phyloP scores from a whole-genome alignment of 352 stramenopile species.

The Globisporangium heterothallicum region DNA sequence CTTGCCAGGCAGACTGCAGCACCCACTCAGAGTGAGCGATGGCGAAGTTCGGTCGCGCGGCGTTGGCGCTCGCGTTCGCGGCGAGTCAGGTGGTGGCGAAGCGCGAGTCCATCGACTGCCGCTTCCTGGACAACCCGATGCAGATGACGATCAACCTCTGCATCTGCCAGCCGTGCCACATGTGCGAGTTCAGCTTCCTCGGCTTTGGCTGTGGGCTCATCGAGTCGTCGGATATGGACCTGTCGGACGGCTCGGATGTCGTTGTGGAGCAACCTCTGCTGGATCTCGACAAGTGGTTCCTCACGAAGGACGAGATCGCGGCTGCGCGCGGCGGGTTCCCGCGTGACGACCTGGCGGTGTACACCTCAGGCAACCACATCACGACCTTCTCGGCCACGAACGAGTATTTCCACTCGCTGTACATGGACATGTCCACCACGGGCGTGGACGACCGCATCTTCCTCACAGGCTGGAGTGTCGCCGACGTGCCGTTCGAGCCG shows the following conservation, averaged over 20 bases:
- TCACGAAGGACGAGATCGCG: conserved; percentile 50
- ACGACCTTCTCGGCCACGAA: conserved; percentile 33
- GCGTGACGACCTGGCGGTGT: conserved; percentile 35
- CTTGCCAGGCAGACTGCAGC: background rate
- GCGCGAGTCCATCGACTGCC: conserved; percentile 14
- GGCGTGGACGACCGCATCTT: conserved; percentile 35
- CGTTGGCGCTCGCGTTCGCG: conserved; percentile 3
- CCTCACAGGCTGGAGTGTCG: conserved; percentile 52
- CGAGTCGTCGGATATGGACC: conserved; percentile 8
- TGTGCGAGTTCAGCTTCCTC: conserved; percentile 27
- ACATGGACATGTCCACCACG: conserved; percentile 32
- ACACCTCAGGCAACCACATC: conserved; percentile 41
- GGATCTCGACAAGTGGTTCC: conserved; percentile 48
- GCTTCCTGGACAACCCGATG: conserved; percentile 15
- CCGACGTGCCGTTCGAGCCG: conserved; percentile 53
- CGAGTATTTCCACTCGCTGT: conserved; percentile 45
- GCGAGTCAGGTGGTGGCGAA: background rate
- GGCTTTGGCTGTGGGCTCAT: conserved; percentile 19
- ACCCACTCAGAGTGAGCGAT: background rate
- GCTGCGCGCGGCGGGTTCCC: conserved; percentile 33
- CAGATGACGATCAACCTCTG: conserved; percentile 21
- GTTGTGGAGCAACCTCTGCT: conserved; percentile 32
- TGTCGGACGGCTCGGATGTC: conserved; percentile 25
- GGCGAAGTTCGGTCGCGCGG: conserved; percentile 2
- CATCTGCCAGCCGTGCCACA: conserved; percentile 39